A percentile compares a stretch with the other conserved stretches of the same genome.
phyloP scores from a whole-genome alignment of 805 yeast species.

The Candida vaughaniae region DNA sequence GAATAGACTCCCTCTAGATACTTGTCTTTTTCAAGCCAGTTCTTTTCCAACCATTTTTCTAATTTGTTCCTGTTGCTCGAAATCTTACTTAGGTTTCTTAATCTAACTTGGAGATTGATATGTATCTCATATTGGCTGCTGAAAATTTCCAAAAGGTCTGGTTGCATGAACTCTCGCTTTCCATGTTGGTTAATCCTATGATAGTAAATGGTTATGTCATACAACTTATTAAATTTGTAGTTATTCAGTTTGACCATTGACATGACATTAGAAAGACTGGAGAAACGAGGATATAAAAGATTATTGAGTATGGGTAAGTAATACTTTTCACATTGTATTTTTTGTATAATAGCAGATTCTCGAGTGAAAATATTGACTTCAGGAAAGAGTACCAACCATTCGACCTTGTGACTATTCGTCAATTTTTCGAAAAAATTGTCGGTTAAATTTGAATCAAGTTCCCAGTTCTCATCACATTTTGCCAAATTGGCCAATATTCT shows the following conservation, averaged over 20 bases:
- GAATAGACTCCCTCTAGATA: constrained; percentile 7
- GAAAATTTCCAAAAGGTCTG: constrained; percentile 32
- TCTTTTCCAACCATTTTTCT: constrained; percentile 73
- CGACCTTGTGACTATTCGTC: constrained; percentile 36
- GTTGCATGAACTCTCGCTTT: constrained; percentile 17
- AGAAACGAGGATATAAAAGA: constrained; percentile 76
- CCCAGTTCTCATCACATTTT: constrained; percentile 72
- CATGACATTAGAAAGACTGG: constrained; percentile 53
- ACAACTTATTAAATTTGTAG: constrained; percentile 44
- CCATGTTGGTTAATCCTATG: constrained; percentile 6
- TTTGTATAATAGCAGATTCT: constrained; percentile 49
- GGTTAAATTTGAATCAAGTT: constrained; percentile 40
- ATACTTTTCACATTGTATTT: constrained; percentile 51
- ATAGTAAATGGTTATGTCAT: constrained; percentile 57
- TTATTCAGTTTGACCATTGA: constrained; percentile 34
- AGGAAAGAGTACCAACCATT: constrained; percentile 77
- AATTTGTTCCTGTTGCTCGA: constrained; percentile 53
- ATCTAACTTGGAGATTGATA: constrained; percentile 48
- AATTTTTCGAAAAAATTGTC: constrained; percentile 34
- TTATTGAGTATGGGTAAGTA: constrained; percentile 61
- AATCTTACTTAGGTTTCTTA: constrained; percentile 45
- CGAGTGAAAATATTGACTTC: constrained; percentile 74
- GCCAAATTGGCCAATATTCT: constrained; percentile 46
- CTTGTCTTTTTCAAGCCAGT: constrained; percentile 70
- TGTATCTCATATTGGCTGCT: constrained; percentile 26